These are phyloP conservation scores for Cicer judaicum DNA, from an alignment of 306 rosid species.

Conservation along the genomic window DNA sequence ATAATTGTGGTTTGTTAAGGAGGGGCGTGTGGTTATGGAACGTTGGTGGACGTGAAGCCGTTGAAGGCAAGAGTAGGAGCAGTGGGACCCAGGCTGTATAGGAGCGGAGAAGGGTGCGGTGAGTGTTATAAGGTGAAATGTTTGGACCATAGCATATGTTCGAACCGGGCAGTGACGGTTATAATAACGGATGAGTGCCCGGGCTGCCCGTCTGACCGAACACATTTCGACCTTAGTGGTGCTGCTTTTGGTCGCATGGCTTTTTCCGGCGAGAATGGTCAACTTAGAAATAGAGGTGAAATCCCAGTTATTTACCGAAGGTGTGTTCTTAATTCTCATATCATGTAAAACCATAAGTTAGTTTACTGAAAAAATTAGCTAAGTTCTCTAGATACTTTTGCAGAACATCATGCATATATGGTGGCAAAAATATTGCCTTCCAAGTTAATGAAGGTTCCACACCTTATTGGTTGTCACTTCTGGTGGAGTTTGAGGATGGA, in stretches of 20 bases:
- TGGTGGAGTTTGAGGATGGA: conserved; percentile 78
- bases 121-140: conserved; percentile 91
- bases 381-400: not conserved
- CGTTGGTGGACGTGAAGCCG: conserved; percentile 86
- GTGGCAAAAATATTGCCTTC: conserved; percentile 71
- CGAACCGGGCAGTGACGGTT: conserved; percentile 81
- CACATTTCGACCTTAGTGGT: conserved; percentile 95
- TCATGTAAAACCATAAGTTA: too few relatives aligned
- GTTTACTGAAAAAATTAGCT: not conserved
- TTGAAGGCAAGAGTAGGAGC: conserved; percentile 84
- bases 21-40: conserved; percentile 94
- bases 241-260: conserved; percentile 93
- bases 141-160: conserved; percentile 66
- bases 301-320: conserved; percentile 69
- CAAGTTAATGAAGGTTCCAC: conserved; percentile 94
- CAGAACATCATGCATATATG: conserved; percentile 81
- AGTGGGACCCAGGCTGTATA: conserved; percentile 75
- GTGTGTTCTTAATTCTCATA: conserved; percentile 41
- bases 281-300: conserved; percentile 76
- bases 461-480: conserved; percentile 77
- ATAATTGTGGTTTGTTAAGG: conserved; percentile 51
- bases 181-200: conserved; percentile 91
- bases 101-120: conserved; percentile 89
- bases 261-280: conserved; percentile 62
- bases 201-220: conserved; percentile 64